phyloP scores from a whole-genome alignment of 176 grass and related monocot genomes.

The Neostapfia colusana region DNA sequence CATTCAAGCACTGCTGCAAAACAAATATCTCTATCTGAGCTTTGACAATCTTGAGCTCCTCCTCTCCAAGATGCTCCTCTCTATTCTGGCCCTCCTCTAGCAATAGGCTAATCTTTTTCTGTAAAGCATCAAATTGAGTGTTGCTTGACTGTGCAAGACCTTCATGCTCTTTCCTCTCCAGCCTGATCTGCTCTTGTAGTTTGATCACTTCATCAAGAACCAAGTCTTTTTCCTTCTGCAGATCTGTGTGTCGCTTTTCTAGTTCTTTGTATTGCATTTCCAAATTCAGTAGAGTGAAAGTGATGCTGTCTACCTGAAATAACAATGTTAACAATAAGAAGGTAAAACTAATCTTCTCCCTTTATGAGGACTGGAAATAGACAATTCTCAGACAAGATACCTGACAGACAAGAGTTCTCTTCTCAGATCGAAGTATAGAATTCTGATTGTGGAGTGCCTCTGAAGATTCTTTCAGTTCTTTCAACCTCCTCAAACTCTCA shows the following conservation, averaged over 20 bases:
- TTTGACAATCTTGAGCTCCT: conserved; percentile 60
- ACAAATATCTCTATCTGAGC: conserved; percentile 80
- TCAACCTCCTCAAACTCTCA: conserved; percentile 54
- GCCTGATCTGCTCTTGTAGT: conserved; percentile 57
- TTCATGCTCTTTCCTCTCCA: conserved; percentile 68
- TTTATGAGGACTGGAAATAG: background rate
- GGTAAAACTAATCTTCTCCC: background rate
- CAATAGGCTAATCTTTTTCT: conserved; percentile 45
- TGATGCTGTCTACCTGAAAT: conserved; percentile 72
- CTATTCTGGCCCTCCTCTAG: conserved; percentile 45
- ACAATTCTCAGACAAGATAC: conserved; percentile 35
- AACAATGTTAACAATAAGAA: conserved; percentile 38
- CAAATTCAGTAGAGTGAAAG: conserved; percentile 53
- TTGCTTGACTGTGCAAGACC: conserved; percentile 40
- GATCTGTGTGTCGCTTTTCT: conserved; percentile 49
- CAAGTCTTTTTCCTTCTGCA: conserved; percentile 64
- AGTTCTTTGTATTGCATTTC: conserved; percentile 61
- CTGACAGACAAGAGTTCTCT: conserved; percentile 62
- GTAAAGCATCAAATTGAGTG: conserved; percentile 32
- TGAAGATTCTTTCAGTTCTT: conserved; percentile 57
- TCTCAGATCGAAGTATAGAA: conserved; percentile 56
- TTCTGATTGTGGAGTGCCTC: conserved; percentile 50
- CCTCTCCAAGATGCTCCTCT: conserved; percentile 65
- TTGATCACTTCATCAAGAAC: conserved; percentile 58
- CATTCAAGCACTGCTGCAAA: conserved; percentile 53